phyloP scores from a whole-genome alignment of 2,329 filamentous ascomycete genomes.

The Pseudocercospora crystallina region DNA sequence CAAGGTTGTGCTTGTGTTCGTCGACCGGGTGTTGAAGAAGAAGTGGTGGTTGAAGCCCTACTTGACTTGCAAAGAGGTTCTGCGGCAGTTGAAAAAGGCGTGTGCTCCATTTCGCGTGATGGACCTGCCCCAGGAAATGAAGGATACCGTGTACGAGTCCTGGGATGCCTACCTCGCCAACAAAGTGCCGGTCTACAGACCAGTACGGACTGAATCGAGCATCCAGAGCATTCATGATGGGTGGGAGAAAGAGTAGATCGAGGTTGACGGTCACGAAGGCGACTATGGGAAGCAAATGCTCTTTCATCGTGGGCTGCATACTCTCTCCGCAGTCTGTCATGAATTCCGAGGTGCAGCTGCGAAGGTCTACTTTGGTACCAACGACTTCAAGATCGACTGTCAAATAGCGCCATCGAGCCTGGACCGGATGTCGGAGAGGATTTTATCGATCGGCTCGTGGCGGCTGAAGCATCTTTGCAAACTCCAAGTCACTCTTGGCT shows the following conservation, averaged over 20 bases:
- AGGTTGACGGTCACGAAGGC: too few species aligned
- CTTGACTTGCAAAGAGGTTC: not conserved
- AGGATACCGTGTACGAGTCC: not conserved
- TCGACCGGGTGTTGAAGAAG: not conserved
- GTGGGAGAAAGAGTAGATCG: too few species aligned
- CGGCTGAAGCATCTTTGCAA: not conserved
- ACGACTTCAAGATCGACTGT: not conserved
- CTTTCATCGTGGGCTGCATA: not conserved
- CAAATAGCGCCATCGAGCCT: not conserved
- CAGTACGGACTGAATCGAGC: too few species aligned
- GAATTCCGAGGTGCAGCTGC: not conserved
- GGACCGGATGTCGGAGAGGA: not conserved
- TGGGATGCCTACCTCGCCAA: not conserved
- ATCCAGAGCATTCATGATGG: too few species aligned
- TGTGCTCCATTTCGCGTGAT: conserved; percentile 9
- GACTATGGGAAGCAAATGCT: too few species aligned
- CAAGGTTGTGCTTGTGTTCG: not conserved
- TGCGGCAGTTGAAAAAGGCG: not conserved
- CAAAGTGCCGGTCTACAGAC: too few species aligned
- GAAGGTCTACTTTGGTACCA: not conserved
- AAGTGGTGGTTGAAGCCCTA: not conserved
- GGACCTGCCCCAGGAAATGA: conserved; percentile 6
- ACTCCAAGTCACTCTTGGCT: not conserved
- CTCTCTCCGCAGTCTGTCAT: not conserved
- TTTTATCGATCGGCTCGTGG: not conserved